Evolutionary conservation across 768 basidiomycete genomes (phyloP).

Genomic region (Coprinopsis marcescibilis): DNA sequence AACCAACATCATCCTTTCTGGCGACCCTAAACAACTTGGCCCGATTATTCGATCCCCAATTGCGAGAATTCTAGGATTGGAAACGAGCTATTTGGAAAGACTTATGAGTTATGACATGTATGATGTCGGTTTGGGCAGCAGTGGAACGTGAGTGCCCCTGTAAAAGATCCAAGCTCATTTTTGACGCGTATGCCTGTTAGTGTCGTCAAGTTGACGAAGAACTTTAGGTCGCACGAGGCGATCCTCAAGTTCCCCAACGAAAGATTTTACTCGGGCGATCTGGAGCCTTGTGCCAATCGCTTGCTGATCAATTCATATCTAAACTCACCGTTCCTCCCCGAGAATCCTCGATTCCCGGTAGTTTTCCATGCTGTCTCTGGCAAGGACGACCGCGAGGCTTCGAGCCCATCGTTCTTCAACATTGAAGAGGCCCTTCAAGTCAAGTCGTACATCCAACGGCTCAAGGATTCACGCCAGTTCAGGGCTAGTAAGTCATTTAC

Average conservation of each 20-base stretch:
- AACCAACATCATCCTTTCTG: constrained; percentile 59
- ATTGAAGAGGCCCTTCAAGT: constrained; percentile 52
- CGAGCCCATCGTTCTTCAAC: constrained; percentile 70
- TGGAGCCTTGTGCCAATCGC: constrained; percentile 41
- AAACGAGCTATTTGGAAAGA: constrained; percentile 57
- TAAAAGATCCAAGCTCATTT: constrained; percentile 2
- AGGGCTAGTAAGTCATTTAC: constrained; percentile 35
- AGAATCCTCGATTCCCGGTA: constrained; percentile 46
- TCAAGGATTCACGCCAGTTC: constrained; percentile 29
- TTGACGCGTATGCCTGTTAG: no score
- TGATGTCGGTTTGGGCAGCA: constrained; percentile 19
- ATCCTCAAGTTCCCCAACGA: constrained; percentile 61
- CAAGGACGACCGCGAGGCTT: constrained; percentile 59
- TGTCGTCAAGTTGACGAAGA: constrained; percentile 56
- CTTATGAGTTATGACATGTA: constrained; percentile 45
- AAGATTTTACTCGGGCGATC: constrained; percentile 50
- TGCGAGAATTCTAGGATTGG: constrained; percentile 51
- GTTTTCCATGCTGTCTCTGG: constrained; percentile 58
- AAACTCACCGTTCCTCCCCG: constrained; percentile 34
- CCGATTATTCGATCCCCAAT: constrained; percentile 58
- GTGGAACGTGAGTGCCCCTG: background rate
- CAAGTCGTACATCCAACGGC: constrained; percentile 38
- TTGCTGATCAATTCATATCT: constrained; percentile 35
- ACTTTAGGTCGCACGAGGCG: constrained; percentile 58
- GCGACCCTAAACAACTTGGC: constrained; percentile 69